Conservation (phyloP, 331 rosid genomes). For the Phaseolus coccineus region DNA sequence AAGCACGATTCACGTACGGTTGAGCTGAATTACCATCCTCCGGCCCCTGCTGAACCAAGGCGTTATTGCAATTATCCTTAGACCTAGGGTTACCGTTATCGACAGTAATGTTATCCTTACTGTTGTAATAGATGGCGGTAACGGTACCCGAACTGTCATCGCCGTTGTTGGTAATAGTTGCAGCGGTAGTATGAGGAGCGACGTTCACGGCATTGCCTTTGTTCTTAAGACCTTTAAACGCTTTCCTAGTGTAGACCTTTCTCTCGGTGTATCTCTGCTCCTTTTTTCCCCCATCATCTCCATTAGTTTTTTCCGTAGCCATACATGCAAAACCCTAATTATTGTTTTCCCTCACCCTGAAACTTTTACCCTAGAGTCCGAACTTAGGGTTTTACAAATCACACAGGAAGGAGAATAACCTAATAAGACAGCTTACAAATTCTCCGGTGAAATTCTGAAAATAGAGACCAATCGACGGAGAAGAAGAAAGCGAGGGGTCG, state of each 20-base stretch:
- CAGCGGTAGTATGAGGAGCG: not conserved
- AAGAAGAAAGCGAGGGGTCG: not conserved
- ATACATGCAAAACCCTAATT: conserved; percentile 89
- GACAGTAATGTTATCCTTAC: not conserved
- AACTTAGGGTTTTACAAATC: conserved; percentile 57
- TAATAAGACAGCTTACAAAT: not conserved
- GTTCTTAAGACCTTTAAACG: conserved; percentile 64
- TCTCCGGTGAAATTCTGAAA: not conserved
- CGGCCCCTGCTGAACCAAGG: conserved; percentile 39
- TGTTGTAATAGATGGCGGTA: conserved; percentile 5
- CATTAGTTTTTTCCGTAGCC: conserved; percentile 87
- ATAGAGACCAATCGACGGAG: not conserved
- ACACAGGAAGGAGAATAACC: not conserved
- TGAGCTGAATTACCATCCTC: conserved; percentile 57
- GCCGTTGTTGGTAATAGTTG: conserved; percentile 34
- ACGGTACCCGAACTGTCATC: conserved; percentile 14
- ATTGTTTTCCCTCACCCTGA: conserved; percentile 12
- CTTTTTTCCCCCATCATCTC: conserved; percentile 72
- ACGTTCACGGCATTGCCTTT: conserved; percentile 41
- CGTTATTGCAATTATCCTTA: conserved; percentile 31
- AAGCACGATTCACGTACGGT: conserved; percentile 44
- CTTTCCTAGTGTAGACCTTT: conserved; percentile 83
- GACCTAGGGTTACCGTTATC: conserved; percentile 24
- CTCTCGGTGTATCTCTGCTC: conserved; percentile 68
- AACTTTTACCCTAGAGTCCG: conserved; percentile 31